These are phyloP conservation scores for Annulohypoxylon stygium DNA, from an alignment of 495 filamentous ascomycete species.

Conservation along the genomic window DNA sequence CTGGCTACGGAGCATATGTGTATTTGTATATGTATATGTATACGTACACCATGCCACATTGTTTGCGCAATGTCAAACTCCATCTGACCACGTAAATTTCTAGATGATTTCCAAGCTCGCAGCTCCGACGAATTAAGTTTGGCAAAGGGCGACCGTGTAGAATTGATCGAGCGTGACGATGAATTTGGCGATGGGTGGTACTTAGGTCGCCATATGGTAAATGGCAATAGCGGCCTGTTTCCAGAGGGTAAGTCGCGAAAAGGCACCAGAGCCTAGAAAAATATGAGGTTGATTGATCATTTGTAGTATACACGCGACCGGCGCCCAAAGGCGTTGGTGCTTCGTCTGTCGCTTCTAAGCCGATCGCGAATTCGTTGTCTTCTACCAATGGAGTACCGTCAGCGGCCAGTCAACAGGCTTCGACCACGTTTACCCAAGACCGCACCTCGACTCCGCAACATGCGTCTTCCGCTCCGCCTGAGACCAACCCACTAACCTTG, in stretches of 20 bases:
- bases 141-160: slow-evolving; percentile 86
- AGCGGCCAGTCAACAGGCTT: slow-evolving; percentile 48
- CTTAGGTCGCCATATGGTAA: slow-evolving; percentile 82
- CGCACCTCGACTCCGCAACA: slow-evolving; percentile 35
- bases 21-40: neutral
- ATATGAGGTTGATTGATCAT: slow-evolving; percentile 37
- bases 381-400: slow-evolving; percentile 44
- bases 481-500: slow-evolving; percentile 51
- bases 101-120: slow-evolving; percentile 88
- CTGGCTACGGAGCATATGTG: slow-evolving; percentile 7
- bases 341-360: slow-evolving; percentile 42
- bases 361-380: slow-evolving; percentile 43
- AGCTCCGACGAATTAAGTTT: slow-evolving; percentile 93
- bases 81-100: slow-evolving; percentile 22
- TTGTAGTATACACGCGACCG: slow-evolving; percentile 66
- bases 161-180: slow-evolving; percentile 94
- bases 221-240: slow-evolving; percentile 84
- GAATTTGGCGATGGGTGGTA: slow-evolving; percentile 99
- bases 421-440: slow-evolving; percentile 57
- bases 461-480: slow-evolving; percentile 32
- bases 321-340: slow-evolving; percentile 56
- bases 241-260: slow-evolving; percentile 77
- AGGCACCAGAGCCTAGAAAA: neutral
- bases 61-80: slow-evolving; percentile 25
- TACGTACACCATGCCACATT: slow-evolving; percentile 8